Percentiles rank a stretch among this genome's conserved stretches.
These are phyloP conservation scores for Geranium brycei DNA, from an alignment of 345 rosid species.

Conservation along the genomic window DNA sequence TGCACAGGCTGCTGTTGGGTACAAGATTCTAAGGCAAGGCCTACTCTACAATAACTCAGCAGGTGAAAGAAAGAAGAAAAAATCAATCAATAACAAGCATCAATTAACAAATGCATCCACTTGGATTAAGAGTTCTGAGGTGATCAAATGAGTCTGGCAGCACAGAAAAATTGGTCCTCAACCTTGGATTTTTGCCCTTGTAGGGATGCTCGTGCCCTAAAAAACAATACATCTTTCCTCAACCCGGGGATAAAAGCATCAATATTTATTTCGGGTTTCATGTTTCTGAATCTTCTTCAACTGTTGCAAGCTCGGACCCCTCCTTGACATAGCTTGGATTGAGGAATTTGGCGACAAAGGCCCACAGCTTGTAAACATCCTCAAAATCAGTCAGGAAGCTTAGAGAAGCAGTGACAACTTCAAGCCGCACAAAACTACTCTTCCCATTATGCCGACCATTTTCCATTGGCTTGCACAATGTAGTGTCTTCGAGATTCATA, in stretches of 20 bases:
- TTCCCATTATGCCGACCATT: conserved; percentile 45
- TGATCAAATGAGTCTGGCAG: not conserved
- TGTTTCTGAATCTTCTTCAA: conserved; percentile 58
- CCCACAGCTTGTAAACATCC: conserved; percentile 90
- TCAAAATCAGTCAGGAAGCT: conserved; percentile 92
- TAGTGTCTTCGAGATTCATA: conserved; percentile 38
- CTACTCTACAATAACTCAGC: conserved; percentile 33
- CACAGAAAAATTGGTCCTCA: no score
- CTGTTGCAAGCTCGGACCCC: conserved; percentile 54
- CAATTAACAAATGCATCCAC: conserved; percentile 43
- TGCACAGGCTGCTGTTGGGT: conserved; percentile 21
- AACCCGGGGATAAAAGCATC: conserved; percentile 9
- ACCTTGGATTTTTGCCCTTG: not conserved
- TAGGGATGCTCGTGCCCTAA: not conserved
- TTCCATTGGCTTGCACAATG: conserved; percentile 60
- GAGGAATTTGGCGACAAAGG: conserved; percentile 79
- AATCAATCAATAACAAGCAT: conserved; percentile 24
- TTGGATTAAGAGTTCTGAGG: conserved; percentile 19
- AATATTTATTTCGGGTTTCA: conserved; percentile 12
- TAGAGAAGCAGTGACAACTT: conserved; percentile 92
- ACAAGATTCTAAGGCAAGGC: conserved; percentile 32
- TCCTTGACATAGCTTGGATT: conserved; percentile 55
- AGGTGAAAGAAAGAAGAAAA: conserved; percentile 6
- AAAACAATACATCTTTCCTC: conserved; percentile 5
- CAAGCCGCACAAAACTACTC: conserved; percentile 56